phyloP scores from a whole-genome alignment of 352 stramenopile genomes.

The Lagenidium sp. region DNA sequence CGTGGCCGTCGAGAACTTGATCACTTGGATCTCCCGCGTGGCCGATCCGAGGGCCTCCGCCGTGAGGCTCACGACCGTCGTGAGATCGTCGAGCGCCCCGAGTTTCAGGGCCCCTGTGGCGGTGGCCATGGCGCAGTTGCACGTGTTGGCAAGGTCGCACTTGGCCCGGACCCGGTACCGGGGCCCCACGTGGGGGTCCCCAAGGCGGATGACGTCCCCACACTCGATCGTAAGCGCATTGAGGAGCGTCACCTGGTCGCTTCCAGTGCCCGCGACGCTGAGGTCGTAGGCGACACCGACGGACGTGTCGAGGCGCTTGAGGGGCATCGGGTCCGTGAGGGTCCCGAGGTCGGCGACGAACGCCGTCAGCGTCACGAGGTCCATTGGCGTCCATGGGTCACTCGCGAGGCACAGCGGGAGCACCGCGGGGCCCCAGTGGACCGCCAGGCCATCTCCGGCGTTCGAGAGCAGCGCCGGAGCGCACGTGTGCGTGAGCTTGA shows the following conservation, averaged over 20 bases:
- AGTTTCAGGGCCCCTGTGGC: constrained; percentile 30
- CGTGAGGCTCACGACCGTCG: constrained; percentile 30
- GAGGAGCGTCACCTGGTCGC: constrained; percentile 25
- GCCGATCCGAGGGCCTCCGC: constrained; percentile 24
- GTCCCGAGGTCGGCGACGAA: constrained; percentile 22
- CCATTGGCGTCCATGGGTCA: constrained; percentile 43
- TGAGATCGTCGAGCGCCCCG: constrained; percentile 29
- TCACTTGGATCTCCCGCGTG: constrained; percentile 64
- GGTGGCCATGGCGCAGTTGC: constrained; percentile 22
- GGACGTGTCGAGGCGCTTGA: constrained; percentile 49
- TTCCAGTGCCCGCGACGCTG: constrained; percentile 11
- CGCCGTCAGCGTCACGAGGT: constrained; percentile 10
- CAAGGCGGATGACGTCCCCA: constrained; percentile 59
- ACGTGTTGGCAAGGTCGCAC: constrained; percentile 26
- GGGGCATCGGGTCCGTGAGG: constrained; percentile 30
- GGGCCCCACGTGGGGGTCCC: constrained; percentile 19
- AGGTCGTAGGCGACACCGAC: constrained; percentile 34
- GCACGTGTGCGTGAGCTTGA: constrained; percentile 28
- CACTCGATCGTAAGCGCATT: constrained; percentile 34
- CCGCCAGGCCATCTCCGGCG: constrained; percentile 17
- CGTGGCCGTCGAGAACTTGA: constrained; percentile 27
- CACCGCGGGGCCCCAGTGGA: constrained; percentile 61
- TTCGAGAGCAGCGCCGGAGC: constrained; percentile 11
- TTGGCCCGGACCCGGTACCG: constrained; percentile 65
- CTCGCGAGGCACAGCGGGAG: constrained; percentile 41